phyloP scores from a whole-genome alignment of 345 rosid genomes.

The Ceriops zippeliana region DNA sequence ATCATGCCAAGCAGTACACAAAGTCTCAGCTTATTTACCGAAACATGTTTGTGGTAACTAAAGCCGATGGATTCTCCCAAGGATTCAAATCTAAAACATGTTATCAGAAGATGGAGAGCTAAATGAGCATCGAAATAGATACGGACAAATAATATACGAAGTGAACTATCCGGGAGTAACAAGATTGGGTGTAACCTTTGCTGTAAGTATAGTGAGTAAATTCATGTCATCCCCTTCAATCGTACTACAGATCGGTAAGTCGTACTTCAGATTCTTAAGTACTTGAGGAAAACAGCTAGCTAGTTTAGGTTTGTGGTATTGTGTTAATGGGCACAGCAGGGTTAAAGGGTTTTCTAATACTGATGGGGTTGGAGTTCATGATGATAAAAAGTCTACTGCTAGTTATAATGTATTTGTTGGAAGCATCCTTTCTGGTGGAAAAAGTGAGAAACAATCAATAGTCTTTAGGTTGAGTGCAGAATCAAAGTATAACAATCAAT shows the following conservation, averaged over 20 bases:
- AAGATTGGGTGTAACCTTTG: neutral
- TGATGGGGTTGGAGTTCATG: neutral
- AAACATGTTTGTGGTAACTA: neutral
- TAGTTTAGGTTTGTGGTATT: neutral
- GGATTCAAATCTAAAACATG: neutral
- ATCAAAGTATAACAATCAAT: neutral
- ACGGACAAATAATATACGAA: neutral
- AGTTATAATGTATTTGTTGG: neutral
- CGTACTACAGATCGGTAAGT: neutral
- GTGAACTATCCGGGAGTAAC: neutral
- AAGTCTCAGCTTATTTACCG: conserved; percentile 11
- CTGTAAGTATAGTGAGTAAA: neutral
- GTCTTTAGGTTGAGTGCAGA: neutral
- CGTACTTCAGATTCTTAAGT: neutral
- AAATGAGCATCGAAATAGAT: neutral
- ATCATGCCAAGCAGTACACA: neutral
- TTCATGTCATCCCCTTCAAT: neutral
- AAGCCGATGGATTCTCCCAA: neutral
- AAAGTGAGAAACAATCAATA: neutral
- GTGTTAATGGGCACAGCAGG: neutral
- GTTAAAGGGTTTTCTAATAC: neutral
- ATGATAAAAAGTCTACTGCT: neutral
- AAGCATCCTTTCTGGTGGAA: neutral
- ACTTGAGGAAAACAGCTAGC: neutral
- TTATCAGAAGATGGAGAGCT: neutral